Conservation (phyloP, 257 asterid species). For the Capsicum rhomboideum region DNA sequence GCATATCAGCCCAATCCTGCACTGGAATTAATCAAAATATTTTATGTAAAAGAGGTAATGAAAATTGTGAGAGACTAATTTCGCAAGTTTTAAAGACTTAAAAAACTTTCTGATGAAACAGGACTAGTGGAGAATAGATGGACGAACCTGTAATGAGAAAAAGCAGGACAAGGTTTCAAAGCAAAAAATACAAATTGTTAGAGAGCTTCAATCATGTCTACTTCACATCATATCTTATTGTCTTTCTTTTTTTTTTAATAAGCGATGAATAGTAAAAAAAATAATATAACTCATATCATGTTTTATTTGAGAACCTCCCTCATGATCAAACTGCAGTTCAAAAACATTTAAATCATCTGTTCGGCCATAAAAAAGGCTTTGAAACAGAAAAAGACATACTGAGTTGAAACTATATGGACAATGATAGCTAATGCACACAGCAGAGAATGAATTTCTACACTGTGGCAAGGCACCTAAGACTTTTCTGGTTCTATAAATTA, state of each 20-base stretch:
- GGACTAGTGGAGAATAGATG: background rate
- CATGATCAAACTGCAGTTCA: background rate
- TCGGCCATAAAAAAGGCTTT: background rate
- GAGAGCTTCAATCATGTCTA: background rate
- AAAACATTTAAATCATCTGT: background rate
- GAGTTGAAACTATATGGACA: background rate
- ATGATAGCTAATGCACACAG: background rate
- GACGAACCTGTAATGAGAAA: background rate
- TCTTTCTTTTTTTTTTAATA: background rate
- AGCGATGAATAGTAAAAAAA: background rate
- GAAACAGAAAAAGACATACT: background rate
- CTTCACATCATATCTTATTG: background rate
- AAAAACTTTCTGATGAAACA: background rate
- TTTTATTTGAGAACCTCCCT: background rate
- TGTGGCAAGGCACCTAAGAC: background rate
- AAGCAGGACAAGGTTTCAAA: background rate
- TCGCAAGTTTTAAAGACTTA: background rate
- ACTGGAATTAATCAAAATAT: constrained; percentile 66
- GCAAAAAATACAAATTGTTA: background rate
- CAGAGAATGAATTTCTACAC: background rate
- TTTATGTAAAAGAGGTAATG: constrained; percentile 10
- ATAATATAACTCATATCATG: background rate
- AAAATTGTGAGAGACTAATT: background rate
- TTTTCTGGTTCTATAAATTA: background rate
- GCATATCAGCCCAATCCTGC: constrained; percentile 99